Base-by-base conservation (phyloP, 371 early-diverging fungal species). In the Chytridium lagenaria region DNA sequence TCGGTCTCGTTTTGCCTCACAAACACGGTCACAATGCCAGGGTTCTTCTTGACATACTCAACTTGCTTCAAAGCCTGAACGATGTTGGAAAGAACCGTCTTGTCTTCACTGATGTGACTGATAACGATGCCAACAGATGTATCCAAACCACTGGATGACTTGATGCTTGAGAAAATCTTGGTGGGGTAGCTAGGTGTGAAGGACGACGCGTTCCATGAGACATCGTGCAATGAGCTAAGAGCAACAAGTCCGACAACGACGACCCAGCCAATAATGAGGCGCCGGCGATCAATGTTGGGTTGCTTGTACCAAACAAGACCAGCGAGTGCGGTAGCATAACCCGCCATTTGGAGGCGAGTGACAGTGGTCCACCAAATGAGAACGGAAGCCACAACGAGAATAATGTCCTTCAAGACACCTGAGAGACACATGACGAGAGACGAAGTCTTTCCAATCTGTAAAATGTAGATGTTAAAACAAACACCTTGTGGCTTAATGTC, bases 241-340 rank as follows among this genome's bases (percentile, higher is more conserved):
- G 36, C 50, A 16, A 61, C 40, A 30, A 61, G 31, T 19, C 52
- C 65, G 12, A 26, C 16, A 12, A 70, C 19, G 59, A n/a, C 23
- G 10, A 71, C 50, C 61, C 61, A 61, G 5, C 50, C 63, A 5
- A 65, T 7, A 3, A 7, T 5, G 28, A 71, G 50, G 19, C 33
- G 28, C 30, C 63, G 61, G 22, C 10, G n/a, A 30, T 61, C 33
- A n/a, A 71, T 50, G 31, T 71, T 44, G 15, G 39, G 34, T 31
- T 71, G 72, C 71, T 80, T 80, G 70, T 80, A 80, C 33, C 59
- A 50, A 12, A 76, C 70, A 19, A 80, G 72, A n/a, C 76, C 77
- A 5, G 55, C 2, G 57, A 77, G 69, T 12, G 80, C 76, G 40
- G 77, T 61, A 19, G 50, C 67, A 55, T 80, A 80, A 15, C 80